Base-by-base conservation (phyloP, 2,329 filamentous ascomycete genomes). In the Sclerotinia subarctica region DNA sequence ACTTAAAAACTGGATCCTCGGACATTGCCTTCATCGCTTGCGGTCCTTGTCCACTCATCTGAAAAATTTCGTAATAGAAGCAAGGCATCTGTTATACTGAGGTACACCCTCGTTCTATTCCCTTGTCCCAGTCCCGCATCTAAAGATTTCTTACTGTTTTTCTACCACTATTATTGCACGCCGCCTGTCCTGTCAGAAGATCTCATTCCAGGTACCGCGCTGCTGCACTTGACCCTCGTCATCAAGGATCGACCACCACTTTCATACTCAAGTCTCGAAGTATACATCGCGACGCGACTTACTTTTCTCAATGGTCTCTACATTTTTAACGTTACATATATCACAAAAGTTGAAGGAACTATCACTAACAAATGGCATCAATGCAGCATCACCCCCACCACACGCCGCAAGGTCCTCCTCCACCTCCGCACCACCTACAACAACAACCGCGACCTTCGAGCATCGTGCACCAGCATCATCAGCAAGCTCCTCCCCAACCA, bases 341-440 rank as follows among this genome's bases (percentile, higher is more conserved):
- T 64, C 70, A 72, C 44, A 56, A 65, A 52, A 54, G 29, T 60
- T 66, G 57, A 72, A 51, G 46, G 70, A 67, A 70, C 49, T 29
- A 65, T 74, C 67, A 66, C 75, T 76, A 71, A 77, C 72, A 72
- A 53, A 69, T 72, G 65, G 64, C 69, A 70, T 68, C 70, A 68
- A 75, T 76, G 84, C 87, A 92, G 89, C 89, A 91, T 85, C 89
- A 91, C 83, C 85, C 88, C 82, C 88, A 90, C 83, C 86, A 89
- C 79, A 82, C 87, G 79, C 87, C 88, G 81, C 88, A 91, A 83
- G 90, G 89, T 86, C 59, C 49, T 17, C 88, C 89, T 81, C 86
- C 89, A 80, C 86, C 82, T 76, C 82, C 82, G 71, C 82, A 83
- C 74, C 83, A 90, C 77, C 85, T 90, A 73, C 66, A 64, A 42